Evolutionary conservation across 2,329 filamentous ascomycete species (phyloP).

Genomic region (Colletotrichum shisoi): DNA sequence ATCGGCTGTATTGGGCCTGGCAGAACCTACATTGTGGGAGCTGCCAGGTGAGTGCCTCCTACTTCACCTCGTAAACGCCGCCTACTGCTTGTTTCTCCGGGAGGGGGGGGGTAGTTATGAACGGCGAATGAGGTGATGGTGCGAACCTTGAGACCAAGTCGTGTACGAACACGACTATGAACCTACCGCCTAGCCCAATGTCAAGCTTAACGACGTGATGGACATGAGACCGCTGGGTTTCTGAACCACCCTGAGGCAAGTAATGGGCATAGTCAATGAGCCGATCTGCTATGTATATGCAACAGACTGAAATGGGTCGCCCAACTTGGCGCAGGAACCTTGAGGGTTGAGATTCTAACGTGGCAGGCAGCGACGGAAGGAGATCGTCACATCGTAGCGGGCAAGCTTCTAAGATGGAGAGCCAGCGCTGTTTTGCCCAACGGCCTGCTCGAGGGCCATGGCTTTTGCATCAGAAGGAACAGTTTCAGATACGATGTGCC

Average conservation of each 20-base stretch:
- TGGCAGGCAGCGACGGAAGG: neutral
- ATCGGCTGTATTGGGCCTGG: constrained; percentile 57
- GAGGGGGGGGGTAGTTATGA: too few species aligned
- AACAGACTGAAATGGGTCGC: neutral
- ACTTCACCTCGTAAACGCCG: neutral
- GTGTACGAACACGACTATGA: constrained; percentile 54
- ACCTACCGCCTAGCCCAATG: constrained; percentile 52
- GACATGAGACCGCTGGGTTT: constrained; percentile 48
- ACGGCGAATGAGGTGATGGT: neutral
- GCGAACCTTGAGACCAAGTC: constrained; percentile 43
- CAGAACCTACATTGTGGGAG: constrained; percentile 55
- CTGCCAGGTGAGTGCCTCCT: constrained; percentile 43
- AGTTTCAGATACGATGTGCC: neutral
- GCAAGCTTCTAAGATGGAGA: too few species aligned
- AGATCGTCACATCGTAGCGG: constrained; percentile 1
- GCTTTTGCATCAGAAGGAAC: neutral
- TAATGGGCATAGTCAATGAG: constrained; percentile 52
- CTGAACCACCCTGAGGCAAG: constrained; percentile 46
- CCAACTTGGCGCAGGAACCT: neutral
- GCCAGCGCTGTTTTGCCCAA: neutral
- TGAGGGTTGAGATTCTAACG: too few species aligned
- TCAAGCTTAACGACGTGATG: constrained; percentile 51
- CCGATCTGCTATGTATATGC: constrained; percentile 57
- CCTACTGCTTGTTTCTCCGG: neutral
- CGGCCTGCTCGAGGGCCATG: neutral